These are phyloP conservation scores for Chrysosporium queenslandicum DNA, from an alignment of 2,329 filamentous ascomycete genomes.

Conservation along the genomic window DNA sequence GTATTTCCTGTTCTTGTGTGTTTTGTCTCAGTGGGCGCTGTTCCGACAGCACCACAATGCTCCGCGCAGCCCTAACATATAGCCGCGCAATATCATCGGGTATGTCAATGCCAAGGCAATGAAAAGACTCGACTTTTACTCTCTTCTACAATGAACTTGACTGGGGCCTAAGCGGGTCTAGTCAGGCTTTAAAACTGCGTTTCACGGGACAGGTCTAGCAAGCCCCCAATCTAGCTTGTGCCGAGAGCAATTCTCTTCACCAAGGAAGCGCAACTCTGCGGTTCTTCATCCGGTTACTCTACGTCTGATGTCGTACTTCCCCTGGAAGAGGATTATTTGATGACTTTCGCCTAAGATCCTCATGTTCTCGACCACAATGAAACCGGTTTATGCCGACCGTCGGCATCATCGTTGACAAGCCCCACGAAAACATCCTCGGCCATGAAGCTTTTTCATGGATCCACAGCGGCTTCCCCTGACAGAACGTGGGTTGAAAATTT, in stretches of 20 bases:
- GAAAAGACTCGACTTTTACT: background rate
- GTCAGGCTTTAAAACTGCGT: background rate
- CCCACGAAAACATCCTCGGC: background rate
- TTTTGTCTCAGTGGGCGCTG: too few relatives aligned
- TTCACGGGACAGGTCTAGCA: background rate
- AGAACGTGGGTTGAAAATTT: background rate
- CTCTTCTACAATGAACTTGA: background rate
- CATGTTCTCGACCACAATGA: background rate
- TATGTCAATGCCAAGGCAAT: background rate
- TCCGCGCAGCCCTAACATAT: background rate
- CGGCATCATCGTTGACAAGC: background rate
- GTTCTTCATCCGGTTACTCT: too few relatives aligned
- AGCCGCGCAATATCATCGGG: background rate
- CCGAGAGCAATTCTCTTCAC: background rate
- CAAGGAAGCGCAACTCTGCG: background rate
- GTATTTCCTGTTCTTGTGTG: too few relatives aligned
- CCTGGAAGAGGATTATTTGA: background rate
- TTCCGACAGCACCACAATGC: background rate
- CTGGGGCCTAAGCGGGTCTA: background rate
- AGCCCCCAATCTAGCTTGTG: background rate
- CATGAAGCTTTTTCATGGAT: background rate
- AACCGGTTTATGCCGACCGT: background rate
- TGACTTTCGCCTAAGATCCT: background rate
- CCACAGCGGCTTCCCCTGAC: background rate
- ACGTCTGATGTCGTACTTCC: too few relatives aligned